Base-by-base conservation (phyloP, 2,329 filamentous ascomycete species). In the Clonostachys chloroleuca region DNA sequence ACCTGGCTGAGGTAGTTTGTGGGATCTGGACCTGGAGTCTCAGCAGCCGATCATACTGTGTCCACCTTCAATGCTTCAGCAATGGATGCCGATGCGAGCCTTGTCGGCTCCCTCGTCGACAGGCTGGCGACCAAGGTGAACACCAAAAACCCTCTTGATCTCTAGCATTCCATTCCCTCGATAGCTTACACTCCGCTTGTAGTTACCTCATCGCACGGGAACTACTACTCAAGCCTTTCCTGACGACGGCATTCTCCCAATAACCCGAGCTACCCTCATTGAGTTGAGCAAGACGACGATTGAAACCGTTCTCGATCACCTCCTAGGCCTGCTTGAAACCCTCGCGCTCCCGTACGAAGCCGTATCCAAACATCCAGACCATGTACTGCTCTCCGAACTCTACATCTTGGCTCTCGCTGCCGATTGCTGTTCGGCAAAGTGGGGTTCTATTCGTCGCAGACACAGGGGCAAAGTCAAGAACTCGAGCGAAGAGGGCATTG, bases 161-260 rank as follows among this genome's bases (percentile, higher is more conserved):
- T 34, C 17, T 39, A 18, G 14, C 10, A 39, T 39, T n/a, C 43
- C 40, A 40, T 33, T 33, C 36, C 17, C 6, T 17, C 9, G 30
- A 40, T 33, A 17, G 41, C 45, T 46, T 33, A 46, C 45, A 12
- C 35, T 44, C 76, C 75, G 46, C 74, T 61, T 35, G 43, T 51
- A 84, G 81, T 76, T 86, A 47, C 82, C 82, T 47, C 80, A 85
- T 66, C 75, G 79, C 53, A 83, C 80, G 47, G 81, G 81, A 57
- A 78, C 74, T 49, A 72, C 73, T 49, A 69, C 72, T 53, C 73
- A 78, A 56, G 76, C 79, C 54, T 73, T 84, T 51, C 67, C 72
- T 48, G 75, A 80, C 57, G 83, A 86, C 64, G 79, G 84, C 44
- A 72, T 85, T 50, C 73, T 82, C 45, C 67, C 73, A 49, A 78